A percentile compares a stretch with the other conserved stretches of the same genome.
Conservation (phyloP, 2,329 filamentous ascomycete species). For the Colletotrichum brevisporum region DNA sequence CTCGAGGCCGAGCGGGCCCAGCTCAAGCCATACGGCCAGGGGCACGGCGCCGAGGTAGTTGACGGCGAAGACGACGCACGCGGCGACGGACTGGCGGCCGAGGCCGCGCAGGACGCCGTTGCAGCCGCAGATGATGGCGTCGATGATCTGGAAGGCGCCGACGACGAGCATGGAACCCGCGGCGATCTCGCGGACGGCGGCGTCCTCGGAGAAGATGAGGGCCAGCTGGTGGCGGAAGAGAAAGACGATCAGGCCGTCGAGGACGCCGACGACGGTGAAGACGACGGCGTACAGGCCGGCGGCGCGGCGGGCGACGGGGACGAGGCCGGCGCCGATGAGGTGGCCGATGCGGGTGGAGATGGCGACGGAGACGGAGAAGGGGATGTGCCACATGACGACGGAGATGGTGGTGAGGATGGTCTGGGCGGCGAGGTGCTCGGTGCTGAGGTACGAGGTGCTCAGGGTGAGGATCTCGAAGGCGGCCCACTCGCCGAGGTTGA, state of each 20-base stretch:
- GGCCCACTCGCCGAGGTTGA: constrained; percentile 59
- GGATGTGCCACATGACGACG: constrained; percentile 58
- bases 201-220: constrained; percentile 51
- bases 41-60: constrained; percentile 57
- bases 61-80: constrained; percentile 52
- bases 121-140: constrained; percentile 52
- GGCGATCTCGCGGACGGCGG: constrained; percentile 47
- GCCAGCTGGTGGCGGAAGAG: constrained; percentile 48
- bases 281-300: constrained; percentile 51
- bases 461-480: constrained; percentile 61
- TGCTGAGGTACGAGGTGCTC: constrained; percentile 60
- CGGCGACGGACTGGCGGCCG: constrained; percentile 54
- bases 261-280: constrained; percentile 49
- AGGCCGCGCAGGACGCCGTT: constrained; percentile 57
- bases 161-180: constrained; percentile 50
- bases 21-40: constrained; percentile 54
- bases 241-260: constrained; percentile 51
- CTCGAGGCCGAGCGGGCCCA: constrained; percentile 49
- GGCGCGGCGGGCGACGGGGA: constrained; percentile 50
- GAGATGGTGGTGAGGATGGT: constrained; percentile 57
- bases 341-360: constrained; percentile 59
- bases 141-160: constrained; percentile 52
- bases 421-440: constrained; percentile 58
- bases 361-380: constrained; percentile 58
- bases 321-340: constrained; percentile 55